phyloP scores from a whole-genome alignment of 75 land plant species.

The Cupressus sempervirens region DNA sequence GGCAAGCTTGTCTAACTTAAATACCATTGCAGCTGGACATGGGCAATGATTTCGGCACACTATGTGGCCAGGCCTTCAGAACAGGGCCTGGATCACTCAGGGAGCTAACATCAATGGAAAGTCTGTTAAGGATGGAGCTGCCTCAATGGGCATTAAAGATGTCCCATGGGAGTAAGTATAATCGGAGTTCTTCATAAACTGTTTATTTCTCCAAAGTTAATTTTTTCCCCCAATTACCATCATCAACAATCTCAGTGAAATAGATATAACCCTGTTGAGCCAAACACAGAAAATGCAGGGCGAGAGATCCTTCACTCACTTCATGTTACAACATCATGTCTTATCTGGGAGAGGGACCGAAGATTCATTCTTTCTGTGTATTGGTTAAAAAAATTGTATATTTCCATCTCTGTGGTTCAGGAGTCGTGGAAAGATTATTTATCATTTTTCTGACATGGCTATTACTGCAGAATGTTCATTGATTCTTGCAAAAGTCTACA shows the following conservation, averaged over 20 bases:
- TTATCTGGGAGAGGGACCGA: background rate
- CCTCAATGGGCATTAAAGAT: constrained; percentile 14
- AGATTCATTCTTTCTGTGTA: background rate
- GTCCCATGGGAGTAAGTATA: constrained; percentile 39
- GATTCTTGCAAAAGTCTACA: constrained; percentile 55
- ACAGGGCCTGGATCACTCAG: constrained; percentile 16
- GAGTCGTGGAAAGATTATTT: background rate
- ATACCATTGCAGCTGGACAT: no score
- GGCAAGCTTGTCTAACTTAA: no score
- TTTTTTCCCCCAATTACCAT: background rate
- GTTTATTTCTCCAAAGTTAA: background rate
- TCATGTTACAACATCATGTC: background rate
- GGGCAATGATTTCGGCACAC: no score
- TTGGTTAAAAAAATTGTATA: background rate
- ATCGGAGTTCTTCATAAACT: background rate
- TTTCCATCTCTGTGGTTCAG: background rate
- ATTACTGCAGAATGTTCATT: constrained; percentile 43
- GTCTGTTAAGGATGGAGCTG: constrained; percentile 9
- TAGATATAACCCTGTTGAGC: background rate
- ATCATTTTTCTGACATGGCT: background rate
- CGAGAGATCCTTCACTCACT: background rate
- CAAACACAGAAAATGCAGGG: background rate
- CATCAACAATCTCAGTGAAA: background rate
- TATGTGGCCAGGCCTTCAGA: no score
- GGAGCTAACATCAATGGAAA: constrained; percentile 11